phyloP scores from a whole-genome alignment of 345 rosid genomes.

The Cochlearia excelsa region DNA sequence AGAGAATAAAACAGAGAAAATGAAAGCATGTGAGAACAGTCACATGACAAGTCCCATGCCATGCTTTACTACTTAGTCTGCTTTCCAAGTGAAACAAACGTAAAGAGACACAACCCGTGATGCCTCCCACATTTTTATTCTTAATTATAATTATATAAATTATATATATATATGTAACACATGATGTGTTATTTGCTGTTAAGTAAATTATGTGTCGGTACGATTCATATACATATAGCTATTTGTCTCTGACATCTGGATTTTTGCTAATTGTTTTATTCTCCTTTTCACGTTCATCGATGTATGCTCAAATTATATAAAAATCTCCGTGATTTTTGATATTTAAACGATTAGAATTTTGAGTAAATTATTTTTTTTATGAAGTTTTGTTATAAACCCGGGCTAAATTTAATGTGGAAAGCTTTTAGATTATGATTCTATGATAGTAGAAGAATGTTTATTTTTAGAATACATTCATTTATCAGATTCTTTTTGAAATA shows the following conservation, averaged over 20 bases:
- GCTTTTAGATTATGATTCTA: no score
- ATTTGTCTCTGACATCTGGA: conserved; percentile 34
- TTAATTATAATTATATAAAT: neutral
- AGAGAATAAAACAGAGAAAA: conserved; percentile 32
- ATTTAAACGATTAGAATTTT: neutral
- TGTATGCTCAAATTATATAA: neutral
- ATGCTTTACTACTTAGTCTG: conserved; percentile 26
- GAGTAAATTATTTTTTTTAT: neutral
- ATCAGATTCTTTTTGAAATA: no score
- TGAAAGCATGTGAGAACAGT: conserved; percentile 32
- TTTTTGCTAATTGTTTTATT: conserved; percentile 33
- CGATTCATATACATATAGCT: conserved; percentile 21
- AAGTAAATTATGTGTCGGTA: conserved; percentile 6
- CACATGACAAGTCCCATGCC: neutral
- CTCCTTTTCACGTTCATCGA: conserved; percentile 25
- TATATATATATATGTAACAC: neutral
- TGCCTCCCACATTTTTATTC: neutral
- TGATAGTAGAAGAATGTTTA: no score
- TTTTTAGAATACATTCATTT: no score
- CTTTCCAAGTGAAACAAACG: conserved; percentile 32
- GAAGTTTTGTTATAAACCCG: no score
- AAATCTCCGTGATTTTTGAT: no score
- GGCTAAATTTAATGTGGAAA: no score
- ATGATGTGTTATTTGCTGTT: conserved; percentile 9
- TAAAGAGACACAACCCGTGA: conserved; percentile 34